Evolutionary conservation across 108 stramenopile species (phyloP).

Genomic region (Nitzschia sp.): DNA sequence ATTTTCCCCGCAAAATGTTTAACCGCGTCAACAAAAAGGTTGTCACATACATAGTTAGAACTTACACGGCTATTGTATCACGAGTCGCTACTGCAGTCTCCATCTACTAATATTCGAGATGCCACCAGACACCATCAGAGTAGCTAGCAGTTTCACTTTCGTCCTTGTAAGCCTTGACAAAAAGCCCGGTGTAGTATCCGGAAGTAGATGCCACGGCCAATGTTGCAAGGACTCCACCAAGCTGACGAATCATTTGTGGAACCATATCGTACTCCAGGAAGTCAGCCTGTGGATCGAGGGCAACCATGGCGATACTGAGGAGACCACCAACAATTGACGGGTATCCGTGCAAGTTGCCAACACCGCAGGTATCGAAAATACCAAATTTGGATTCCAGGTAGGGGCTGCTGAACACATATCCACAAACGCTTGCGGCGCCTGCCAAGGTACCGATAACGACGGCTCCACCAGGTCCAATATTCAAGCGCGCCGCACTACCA

Average conservation of each 20-base stretch:
- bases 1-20: too few relatives aligned
- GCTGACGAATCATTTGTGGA: constrained; percentile 21
- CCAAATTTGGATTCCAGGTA: constrained; percentile 32
- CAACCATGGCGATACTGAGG: constrained; percentile 35
- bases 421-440: constrained; percentile 32
- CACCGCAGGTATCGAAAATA: constrained; percentile 47
- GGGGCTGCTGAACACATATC: constrained; percentile 34
- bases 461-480: constrained; percentile 39
- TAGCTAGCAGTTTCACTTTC: not conserved
- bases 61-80: too few relatives aligned
- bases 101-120: constrained; percentile 5
- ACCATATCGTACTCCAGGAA: constrained; percentile 19
- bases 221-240: constrained; percentile 21
- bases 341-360: constrained; percentile 46
- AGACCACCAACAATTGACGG: constrained; percentile 38
- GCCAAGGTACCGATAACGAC: constrained; percentile 28
- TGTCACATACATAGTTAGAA: too few relatives aligned
- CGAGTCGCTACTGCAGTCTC: too few relatives aligned
- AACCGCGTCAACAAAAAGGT: too few relatives aligned
- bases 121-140: constrained; percentile 7
- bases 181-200: constrained; percentile 30
- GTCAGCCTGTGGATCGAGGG: constrained; percentile 34
- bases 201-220: constrained; percentile 6
- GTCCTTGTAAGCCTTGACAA: constrained; percentile 25
- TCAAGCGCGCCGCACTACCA: constrained; percentile 43